phyloP scores from a whole-genome alignment of 176 grass and related monocot species.

The Triticum aestivum region DNA sequence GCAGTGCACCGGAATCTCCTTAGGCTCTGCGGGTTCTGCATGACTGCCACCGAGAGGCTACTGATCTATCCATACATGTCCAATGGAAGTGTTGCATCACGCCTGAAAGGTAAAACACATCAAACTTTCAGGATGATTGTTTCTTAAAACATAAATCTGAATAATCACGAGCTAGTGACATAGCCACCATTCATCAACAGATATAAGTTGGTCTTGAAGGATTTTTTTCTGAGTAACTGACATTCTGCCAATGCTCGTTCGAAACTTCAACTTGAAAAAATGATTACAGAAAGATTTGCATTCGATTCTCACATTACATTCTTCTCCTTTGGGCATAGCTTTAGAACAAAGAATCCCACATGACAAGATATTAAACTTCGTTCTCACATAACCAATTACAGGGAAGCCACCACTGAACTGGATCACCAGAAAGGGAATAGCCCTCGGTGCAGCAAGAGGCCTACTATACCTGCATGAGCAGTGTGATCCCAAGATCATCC shows the following conservation, averaged over 20 bases:
- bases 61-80: slow-evolving; percentile 90
- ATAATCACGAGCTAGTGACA: background rate
- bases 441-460: slow-evolving; percentile 71
- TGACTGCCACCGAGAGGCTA: slow-evolving; percentile 71
- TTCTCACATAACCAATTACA: slow-evolving; percentile 28
- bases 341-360: background rate
- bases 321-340: background rate
- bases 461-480: slow-evolving; percentile 89
- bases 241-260: background rate
- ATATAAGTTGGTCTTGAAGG: background rate
- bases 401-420: slow-evolving; percentile 80
- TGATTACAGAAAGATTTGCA: background rate
- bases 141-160: background rate
- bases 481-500: slow-evolving; percentile 91
- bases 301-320: background rate
- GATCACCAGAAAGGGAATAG: slow-evolving; percentile 75
- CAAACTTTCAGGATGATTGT: background rate
- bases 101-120: slow-evolving; percentile 65
- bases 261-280: background rate
- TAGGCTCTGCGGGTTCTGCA: slow-evolving; percentile 75
- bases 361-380: slow-evolving; percentile 25
- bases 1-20: slow-evolving; percentile 80
- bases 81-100: slow-evolving; percentile 76
- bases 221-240: background rate
- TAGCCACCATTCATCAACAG: background rate